These are phyloP conservation scores for Panicum miliaceum DNA, from an alignment of 176 grass and related monocot species.

Conservation along the genomic window DNA sequence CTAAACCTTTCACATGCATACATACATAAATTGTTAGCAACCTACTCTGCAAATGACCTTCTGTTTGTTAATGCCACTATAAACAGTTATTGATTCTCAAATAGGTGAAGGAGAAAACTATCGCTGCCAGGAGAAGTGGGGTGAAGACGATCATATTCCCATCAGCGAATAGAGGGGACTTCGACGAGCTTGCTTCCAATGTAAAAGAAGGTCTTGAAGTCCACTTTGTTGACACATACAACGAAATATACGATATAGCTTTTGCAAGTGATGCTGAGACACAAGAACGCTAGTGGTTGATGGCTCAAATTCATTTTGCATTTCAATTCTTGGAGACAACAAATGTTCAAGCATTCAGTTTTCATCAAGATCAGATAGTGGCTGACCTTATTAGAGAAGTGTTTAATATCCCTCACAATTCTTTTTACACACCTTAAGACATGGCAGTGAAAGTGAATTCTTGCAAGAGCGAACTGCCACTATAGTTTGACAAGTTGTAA, in stretches of 20 bases:
- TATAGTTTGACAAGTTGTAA: slow-evolving; percentile 14
- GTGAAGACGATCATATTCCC: slow-evolving; percentile 93
- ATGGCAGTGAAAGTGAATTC: background rate
- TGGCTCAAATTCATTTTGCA: background rate
- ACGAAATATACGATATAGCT: slow-evolving; percentile 59
- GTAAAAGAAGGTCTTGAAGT: slow-evolving; percentile 96
- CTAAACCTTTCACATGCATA: background rate
- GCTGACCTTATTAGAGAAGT: background rate
- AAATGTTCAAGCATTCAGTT: background rate
- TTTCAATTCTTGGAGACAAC: slow-evolving; percentile 26
- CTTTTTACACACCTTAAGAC: background rate
- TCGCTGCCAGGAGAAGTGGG: slow-evolving; percentile 80
- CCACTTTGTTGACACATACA: slow-evolving; percentile 84
- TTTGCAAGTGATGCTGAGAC: slow-evolving; percentile 41
- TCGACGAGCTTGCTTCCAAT: slow-evolving; percentile 79
- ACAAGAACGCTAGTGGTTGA: slow-evolving; percentile 24
- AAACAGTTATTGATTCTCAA: slow-evolving; percentile 25
- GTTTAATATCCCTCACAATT: background rate
- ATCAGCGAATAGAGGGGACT: slow-evolving; percentile 84
- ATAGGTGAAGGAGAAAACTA: slow-evolving; percentile 97
- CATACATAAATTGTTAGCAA: background rate
- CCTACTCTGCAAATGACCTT: background rate
- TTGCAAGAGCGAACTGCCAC: background rate
- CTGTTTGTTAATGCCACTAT: background rate
- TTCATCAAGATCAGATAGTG: slow-evolving; percentile 17